Conservation (phyloP, 768 basidiomycete species). For the Trametes punicea region DNA sequence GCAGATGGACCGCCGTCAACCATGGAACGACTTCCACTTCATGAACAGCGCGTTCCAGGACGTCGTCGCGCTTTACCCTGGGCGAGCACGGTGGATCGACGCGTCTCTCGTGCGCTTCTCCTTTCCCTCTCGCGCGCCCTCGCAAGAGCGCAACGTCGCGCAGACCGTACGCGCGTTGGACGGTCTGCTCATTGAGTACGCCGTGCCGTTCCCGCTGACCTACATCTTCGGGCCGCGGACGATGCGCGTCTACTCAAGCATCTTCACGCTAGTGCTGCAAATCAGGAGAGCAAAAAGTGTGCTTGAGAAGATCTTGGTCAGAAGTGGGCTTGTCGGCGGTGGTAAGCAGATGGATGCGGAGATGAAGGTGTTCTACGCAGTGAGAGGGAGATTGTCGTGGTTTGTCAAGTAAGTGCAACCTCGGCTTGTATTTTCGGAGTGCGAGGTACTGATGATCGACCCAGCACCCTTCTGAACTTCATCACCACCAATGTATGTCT, state of each 20-base stretch:
- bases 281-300: slow-evolving; percentile 69
- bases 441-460: background rate
- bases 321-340: slow-evolving; percentile 41
- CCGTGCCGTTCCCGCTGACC: slow-evolving; percentile 75
- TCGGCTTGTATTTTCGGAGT: background rate
- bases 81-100: slow-evolving; percentile 53
- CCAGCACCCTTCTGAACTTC: slow-evolving; percentile 64
- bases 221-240: slow-evolving; percentile 66
- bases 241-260: slow-evolving; percentile 56
- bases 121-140: slow-evolving; percentile 45
- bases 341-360: slow-evolving; percentile 33
- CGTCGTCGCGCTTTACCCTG: slow-evolving; percentile 49
- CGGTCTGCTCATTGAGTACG: slow-evolving; percentile 72
- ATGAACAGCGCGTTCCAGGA: slow-evolving; percentile 75
- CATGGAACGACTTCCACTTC: slow-evolving; percentile 82
- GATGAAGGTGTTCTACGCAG: slow-evolving; percentile 70
- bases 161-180: slow-evolving; percentile 63
- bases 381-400: slow-evolving; percentile 78
- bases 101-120: slow-evolving; percentile 69
- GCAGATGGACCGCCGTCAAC: slow-evolving; percentile 71
- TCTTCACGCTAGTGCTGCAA: slow-evolving; percentile 73
- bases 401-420: slow-evolving; percentile 70
- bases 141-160: slow-evolving; percentile 39
- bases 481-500: slow-evolving; percentile 61
- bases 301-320: slow-evolving; percentile 66